Percentiles rank a stretch among this genome's conserved stretches.
Conservation (phyloP, 306 rosid genomes). For the Malus orientalis region DNA sequence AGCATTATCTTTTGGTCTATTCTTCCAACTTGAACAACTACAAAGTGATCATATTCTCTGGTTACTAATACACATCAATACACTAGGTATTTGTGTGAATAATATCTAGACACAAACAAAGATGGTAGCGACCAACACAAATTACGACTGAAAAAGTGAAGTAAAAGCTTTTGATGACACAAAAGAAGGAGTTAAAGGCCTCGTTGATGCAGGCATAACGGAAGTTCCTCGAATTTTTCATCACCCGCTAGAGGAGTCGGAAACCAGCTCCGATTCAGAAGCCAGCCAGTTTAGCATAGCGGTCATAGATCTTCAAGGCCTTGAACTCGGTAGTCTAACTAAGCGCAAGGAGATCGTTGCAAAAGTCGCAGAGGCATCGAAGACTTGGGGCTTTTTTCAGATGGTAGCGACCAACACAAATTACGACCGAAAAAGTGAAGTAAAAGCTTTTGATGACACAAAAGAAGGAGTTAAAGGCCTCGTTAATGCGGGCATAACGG, state of each 20-base stretch:
- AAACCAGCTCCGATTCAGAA: background rate
- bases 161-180: slow-evolving; percentile 34
- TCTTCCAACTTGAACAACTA: too few species aligned
- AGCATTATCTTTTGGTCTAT: too few species aligned
- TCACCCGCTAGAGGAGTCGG: background rate
- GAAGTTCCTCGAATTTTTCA: slow-evolving; percentile 41
- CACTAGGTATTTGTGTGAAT: too few species aligned
- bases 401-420: background rate
- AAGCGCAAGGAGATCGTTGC: too few species aligned
- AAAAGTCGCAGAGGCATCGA: too few species aligned
- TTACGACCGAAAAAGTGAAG: slow-evolving; percentile 25
- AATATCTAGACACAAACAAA: too few species aligned
- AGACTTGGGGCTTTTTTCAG: too few species aligned
- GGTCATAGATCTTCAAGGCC: too few species aligned
- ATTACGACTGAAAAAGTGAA: slow-evolving; percentile 23
- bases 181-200: slow-evolving; percentile 52
- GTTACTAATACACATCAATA: too few species aligned
- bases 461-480: slow-evolving; percentile 58
- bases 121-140: background rate
- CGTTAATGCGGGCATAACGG: slow-evolving; percentile 46
- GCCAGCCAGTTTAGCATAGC: too few species aligned
- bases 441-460: slow-evolving; percentile 32
- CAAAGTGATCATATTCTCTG: too few species aligned
- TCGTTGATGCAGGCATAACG: slow-evolving; percentile 48
- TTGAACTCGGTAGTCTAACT: too few species aligned